Base-by-base conservation (phyloP, 345 rosid species). In the Geranium brycei region DNA sequence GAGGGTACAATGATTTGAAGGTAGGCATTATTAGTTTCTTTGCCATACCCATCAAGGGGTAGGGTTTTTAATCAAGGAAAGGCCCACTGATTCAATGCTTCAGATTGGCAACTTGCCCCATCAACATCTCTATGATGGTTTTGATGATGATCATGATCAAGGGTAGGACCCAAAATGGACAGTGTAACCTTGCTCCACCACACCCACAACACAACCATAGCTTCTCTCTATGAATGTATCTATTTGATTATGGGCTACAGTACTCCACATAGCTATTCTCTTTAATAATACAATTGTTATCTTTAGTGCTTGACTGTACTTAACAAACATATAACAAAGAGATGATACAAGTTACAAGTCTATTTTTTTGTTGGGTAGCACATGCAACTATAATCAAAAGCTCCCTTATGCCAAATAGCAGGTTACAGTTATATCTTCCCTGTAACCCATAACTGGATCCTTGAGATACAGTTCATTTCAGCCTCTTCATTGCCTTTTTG, bases 21-120 rank as follows among this genome's bases (percentile, higher is more conserved):
- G 14, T 47, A 11, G 11, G 15, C 53, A 47, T 47, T 6, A 47
- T 47, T 47, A 35, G 5, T 3, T 35, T 35, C 41, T 35, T 7
- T 35, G 41, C 41, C 13, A 47, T 47, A 47, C 14, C 53, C 53
- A 47, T 47, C 53, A 47, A 47, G 53, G 47, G 53, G 53, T 47
- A 47, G 53, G 53, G 53, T 47, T 47, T 59, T 7, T 17, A 62
- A 8, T 60, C 19, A 57, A 68, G 13, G 11, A 47, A 57, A 67
- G 69, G 62, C 58, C 63, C 75, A 41, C 66, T 17, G 55, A 62
- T 69, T 71, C 64, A 65, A 61, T 31, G 60, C 60, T 68, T 61
- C 41, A 63, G 73, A 69, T 65, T 40, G 59, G 61, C 71, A 71
- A 73, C 68, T 69, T 62, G 64, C 62, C 3, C 53, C 15, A 47